Evolutionary conservation across 805 yeast species (phyloP).

Genomic region (Metschnikowia drakensbergensis): DNA sequence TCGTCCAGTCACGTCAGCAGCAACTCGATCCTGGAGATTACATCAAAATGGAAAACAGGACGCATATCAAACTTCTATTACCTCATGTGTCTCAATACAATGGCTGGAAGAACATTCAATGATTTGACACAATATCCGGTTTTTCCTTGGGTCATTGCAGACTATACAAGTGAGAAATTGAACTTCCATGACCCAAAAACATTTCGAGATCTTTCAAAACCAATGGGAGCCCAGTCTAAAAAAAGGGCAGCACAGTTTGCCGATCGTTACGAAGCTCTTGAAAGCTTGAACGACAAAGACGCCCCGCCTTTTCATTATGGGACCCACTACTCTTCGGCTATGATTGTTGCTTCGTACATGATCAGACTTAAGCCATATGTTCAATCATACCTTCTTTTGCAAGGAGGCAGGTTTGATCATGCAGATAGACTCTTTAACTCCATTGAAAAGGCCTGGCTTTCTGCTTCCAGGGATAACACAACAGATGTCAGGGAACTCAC

Average conservation of each 20-base stretch:
- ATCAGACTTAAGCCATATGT: slow-evolving; percentile 79
- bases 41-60: slow-evolving; percentile 72
- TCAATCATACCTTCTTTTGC: slow-evolving; percentile 70
- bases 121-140: slow-evolving; percentile 89
- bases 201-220: slow-evolving; percentile 75
- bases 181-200: slow-evolving; percentile 59
- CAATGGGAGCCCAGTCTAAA: slow-evolving; percentile 84
- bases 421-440: slow-evolving; percentile 81
- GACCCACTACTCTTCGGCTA: slow-evolving; percentile 89
- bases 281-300: slow-evolving; percentile 50
- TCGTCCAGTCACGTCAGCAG: slow-evolving; percentile 23
- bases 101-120: slow-evolving; percentile 87
- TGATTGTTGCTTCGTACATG: slow-evolving; percentile 82
- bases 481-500: slow-evolving; percentile 85
- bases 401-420: slow-evolving; percentile 86
- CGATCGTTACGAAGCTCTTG: slow-evolving; percentile 70
- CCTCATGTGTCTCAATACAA: slow-evolving; percentile 70
- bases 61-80: slow-evolving; percentile 81
- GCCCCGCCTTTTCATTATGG: slow-evolving; percentile 89
- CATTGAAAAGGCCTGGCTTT: slow-evolving; percentile 72
- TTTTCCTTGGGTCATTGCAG: slow-evolving; percentile 88
- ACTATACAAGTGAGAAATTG: slow-evolving; percentile 67
- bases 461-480: slow-evolving; percentile 74
- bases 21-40: slow-evolving; percentile 33
- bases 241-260: slow-evolving; percentile 58